A percentile compares a stretch with the other conserved stretches of the same genome.
Conservation (phyloP, 495 filamentous ascomycete species). For the Rostrohypoxylon terebratum region DNA sequence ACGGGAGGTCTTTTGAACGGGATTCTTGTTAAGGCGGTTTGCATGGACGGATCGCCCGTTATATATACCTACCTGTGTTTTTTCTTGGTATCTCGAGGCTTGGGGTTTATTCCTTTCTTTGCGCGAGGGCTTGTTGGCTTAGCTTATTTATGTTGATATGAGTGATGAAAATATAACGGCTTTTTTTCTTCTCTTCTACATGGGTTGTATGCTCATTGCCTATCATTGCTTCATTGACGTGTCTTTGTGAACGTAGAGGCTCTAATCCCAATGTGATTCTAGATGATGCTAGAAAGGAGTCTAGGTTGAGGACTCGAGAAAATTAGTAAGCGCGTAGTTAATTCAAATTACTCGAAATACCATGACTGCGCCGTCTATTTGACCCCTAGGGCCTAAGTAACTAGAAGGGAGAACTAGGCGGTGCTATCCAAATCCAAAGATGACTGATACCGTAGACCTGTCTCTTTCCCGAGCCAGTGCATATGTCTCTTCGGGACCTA, state of each 20-base stretch:
- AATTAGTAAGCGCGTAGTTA: too few relatives aligned
- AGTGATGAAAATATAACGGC: constrained; percentile 2
- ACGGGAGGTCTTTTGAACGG: constrained; percentile 14
- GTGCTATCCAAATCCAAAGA: too few relatives aligned
- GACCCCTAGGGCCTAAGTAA: too few relatives aligned
- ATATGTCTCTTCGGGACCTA: too few relatives aligned
- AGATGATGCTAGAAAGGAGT: too few relatives aligned
- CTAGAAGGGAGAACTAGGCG: too few relatives aligned
- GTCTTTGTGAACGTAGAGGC: background rate
- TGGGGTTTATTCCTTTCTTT: background rate
- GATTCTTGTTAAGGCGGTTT: constrained; percentile 6
- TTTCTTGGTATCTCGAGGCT: background rate
- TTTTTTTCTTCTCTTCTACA: background rate
- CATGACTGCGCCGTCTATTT: too few relatives aligned
- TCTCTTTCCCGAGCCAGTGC: too few relatives aligned
- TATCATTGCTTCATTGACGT: background rate
- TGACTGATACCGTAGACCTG: too few relatives aligned
- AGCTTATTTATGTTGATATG: constrained; percentile 1
- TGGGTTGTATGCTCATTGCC: background rate
- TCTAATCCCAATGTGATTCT: too few relatives aligned
- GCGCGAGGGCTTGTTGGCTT: background rate
- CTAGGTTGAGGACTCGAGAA: too few relatives aligned
- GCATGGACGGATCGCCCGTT: constrained; percentile 23
- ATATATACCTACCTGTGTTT: constrained; percentile 18
- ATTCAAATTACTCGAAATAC: too few relatives aligned